Evolutionary conservation across 2,329 filamentous ascomycete species (phyloP), one percentile per base, ranked within the genome.

Genomic region (Pseudomassariella vexata): DNA sequence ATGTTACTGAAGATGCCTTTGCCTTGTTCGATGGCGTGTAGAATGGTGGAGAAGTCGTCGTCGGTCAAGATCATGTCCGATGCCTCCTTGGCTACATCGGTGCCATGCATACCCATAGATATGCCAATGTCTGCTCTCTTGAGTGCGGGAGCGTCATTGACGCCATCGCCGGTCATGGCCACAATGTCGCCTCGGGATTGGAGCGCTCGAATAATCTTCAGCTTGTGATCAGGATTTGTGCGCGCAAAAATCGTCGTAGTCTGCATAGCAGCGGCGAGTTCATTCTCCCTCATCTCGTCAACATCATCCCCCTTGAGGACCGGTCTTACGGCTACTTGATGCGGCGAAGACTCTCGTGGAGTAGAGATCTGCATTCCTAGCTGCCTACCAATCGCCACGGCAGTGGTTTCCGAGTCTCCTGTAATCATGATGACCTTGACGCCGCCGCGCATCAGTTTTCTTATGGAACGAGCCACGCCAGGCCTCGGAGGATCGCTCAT

Each of bases 1-100:
- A 98, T 96, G 59, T 98, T 98, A 73, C 92, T 95, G 63, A 98
- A 98, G 47, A 98, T 98, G 34, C 89, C 92, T 60, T 98, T 98
- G 60, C 92, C 94, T 64, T 98, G 92, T 58, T 98, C 92, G 40
- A 98, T 98, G 19, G 92, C 92, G 38, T 81, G 85, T 9, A 98
- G 71, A 41, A 98, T 98, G 5, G 86, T 92, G 1, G 83, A 85
- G 56, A 94, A 92, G 58, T 92, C 84, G 56, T 94, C 86, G 46
- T 92, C 85, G 0, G 85, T 92, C 32, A 94, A 64, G 42, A 94
- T 90, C 86, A 94, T 94, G 52, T 92, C 86, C n/a, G 86, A 81
- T 8, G 86, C 86, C 57, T 92, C 92, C 63, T 98, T 98, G 41
- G 92, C 92, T 24, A 98, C 92, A 52, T 98, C 92, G 2, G 92